Evolutionary conservation across 768 basidiomycete genomes (phyloP), one percentile per base, ranked within the genome.

Genomic region (Russula earlei): DNA sequence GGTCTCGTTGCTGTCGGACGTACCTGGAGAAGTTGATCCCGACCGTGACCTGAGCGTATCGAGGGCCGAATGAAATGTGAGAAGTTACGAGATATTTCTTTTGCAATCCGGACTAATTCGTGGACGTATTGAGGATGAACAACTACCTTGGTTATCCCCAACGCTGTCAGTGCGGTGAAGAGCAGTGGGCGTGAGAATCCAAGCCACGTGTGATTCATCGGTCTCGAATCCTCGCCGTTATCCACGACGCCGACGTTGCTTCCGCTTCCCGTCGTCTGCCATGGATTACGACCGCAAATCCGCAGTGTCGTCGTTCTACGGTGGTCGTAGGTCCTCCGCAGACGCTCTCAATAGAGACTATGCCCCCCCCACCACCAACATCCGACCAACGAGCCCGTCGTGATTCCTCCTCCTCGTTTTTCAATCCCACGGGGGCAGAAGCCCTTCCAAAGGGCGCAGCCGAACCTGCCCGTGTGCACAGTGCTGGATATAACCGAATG

Each of bases 241-340:
- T 38, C 41, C 20, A 54, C 52, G 47, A 54, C 57, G 41, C 47
- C 47, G n/a, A 58, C 57, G 27, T 31, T 49, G 46, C 31, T 31
- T 57, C 41, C 40, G 1, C 41, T 40, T 41, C 42, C 24, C 34
- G 1, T 14, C 15, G 15, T 43, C 22, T 7, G 37, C 24, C 51
- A 88, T 87, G 87, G 87, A 88, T 61, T 75, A 79, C 64, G 87
- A 88, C 71, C 78, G 85, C 65, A 87, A 85, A 69, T 87, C 88
- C 5, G 78, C 79, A 1, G 84, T 85, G 5, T 89, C 87, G 9
- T 89, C 87, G 4, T 90, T 88, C 74, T 89, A 87, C 60, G 84
- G 81, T 20, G 79, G 73, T 14, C 78, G 79, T 36, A 80, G 81
- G 67, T 66, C 71, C 55, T 77, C 86, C n/a, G 64, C 75, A 58